Evolutionary conservation across 306 rosid species (phyloP).

Genomic region (Medicago arabica): DNA sequence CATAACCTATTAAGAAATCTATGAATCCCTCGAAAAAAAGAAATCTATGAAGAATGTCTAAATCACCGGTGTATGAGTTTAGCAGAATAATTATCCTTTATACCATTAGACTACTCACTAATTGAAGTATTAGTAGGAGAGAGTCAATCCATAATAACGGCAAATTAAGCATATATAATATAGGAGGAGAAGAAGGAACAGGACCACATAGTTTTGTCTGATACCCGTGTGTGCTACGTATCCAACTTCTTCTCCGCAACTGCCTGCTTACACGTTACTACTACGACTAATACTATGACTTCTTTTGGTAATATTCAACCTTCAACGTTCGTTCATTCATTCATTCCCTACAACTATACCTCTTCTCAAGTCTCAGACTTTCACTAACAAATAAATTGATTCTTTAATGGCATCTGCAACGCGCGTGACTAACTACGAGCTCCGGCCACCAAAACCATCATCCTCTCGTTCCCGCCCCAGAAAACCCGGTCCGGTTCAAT

Average conservation of each 20-base stretch:
- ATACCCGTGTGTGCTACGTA: constrained; percentile 34
- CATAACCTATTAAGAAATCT: too few relatives aligned
- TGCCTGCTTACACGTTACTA: neutral
- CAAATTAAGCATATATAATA: too few relatives aligned
- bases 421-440: constrained; percentile 53
- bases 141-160: neutral
- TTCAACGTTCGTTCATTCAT: neutral
- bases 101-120: too few relatives aligned
- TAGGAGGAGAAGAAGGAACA: neutral
- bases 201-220: constrained; percentile 1
- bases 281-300: neutral
- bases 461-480: constrained; percentile 34
- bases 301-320: neutral
- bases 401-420: constrained; percentile 54
- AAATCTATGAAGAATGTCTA: too few relatives aligned
- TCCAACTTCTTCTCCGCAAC: neutral
- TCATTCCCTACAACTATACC: neutral
- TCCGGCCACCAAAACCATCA: constrained; percentile 36
- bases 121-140: too few relatives aligned
- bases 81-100: too few relatives aligned
- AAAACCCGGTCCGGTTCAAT: constrained; percentile 47
- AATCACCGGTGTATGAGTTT: too few relatives aligned
- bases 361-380: neutral
- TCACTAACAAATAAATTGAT: too few relatives aligned
- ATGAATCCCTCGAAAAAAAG: too few relatives aligned